Evolutionary conservation across 345 rosid species (phyloP), one percentile per base, ranked within the genome.

Genomic region (Mercurialis annua): DNA sequence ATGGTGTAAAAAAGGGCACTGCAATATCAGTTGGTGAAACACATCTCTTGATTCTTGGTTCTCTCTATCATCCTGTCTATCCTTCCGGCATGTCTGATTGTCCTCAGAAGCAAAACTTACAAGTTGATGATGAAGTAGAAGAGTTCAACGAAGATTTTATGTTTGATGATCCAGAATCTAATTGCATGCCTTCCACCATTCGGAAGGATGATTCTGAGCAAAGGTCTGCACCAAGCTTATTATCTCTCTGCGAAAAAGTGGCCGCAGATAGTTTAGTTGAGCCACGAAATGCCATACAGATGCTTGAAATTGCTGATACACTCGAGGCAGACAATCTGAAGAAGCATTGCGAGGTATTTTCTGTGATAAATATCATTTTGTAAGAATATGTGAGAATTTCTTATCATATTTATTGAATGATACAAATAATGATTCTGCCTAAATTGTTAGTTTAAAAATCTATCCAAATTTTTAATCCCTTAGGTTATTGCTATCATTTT

Each of bases 271-370:
- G 72, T 80, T 66, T 94, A n/a, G 97, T 94, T 43, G 96, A 94
- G 83, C 97, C 99, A 38, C 81, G 95, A 30, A 94, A 89, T 76
- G 88, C 87, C 26, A 69, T 91, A 66, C 97, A 91, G 58, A 77
- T 94, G 74, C 95, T 94, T 69, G 99, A 94, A 71, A 85, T 94
- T 81, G 96, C 97, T 5, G 97, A 90, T 85, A 79, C 99, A 58
- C 96, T 94, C 72, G 96, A 73, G 69, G 99, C 99, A 1, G 86
- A 84, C 69, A 85, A 88, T 60, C 79, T 91, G 62, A 87, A 78
- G 78, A 91, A 89, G 80, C 86, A 94, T 67, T 91, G 99, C 49
- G 92, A 94, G 97, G 99, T 94, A 84, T 47, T 58, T 69, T 44
- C 21, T 43, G 20, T 12, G 21, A 43, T 30, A 48, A 46, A 36